phyloP scores from a whole-genome alignment of 2,329 filamentous ascomycete species.

The Chrysoporthe cubensis region DNA sequence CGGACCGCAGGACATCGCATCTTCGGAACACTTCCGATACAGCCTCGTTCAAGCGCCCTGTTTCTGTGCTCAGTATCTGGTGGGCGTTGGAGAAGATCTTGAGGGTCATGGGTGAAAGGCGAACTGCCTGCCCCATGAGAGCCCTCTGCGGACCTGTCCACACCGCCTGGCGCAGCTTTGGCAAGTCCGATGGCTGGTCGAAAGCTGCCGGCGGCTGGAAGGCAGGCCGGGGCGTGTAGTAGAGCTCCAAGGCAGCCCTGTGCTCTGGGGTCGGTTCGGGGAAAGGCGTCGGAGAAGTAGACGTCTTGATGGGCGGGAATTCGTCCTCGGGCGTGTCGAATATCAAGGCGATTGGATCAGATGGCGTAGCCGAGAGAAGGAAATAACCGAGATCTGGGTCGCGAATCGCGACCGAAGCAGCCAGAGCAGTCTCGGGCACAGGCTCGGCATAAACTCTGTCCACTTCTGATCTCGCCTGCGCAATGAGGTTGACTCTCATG shows the following conservation, averaged over 20 bases:
- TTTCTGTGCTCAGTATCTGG: conserved; percentile 71
- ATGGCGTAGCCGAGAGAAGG: conserved; percentile 61
- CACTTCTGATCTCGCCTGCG: conserved; percentile 58
- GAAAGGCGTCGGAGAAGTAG: conserved; percentile 45
- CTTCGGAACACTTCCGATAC: conserved; percentile 75
- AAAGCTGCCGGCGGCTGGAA: conserved; percentile 68
- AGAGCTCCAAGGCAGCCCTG: conserved; percentile 48
- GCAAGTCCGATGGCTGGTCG: conserved; percentile 41
- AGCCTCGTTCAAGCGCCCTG: conserved; percentile 67
- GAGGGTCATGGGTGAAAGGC: conserved; percentile 71
- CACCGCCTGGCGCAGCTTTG: conserved; percentile 55
- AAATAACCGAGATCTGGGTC: conserved; percentile 69
- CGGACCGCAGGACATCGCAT: conserved; percentile 68
- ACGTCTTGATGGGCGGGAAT: conserved; percentile 33
- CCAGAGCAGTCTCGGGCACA: conserved; percentile 53
- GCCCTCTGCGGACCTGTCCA: conserved; percentile 64
- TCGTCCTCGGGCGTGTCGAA: conserved; percentile 63
- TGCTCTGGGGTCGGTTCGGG: conserved; percentile 43
- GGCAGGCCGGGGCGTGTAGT: conserved; percentile 66
- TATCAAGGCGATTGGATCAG: conserved; percentile 60
- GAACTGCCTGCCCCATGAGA: conserved; percentile 68
- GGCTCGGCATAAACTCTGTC: conserved; percentile 62
- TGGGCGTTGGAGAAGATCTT: conserved; percentile 75
- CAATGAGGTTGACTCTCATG: conserved; percentile 64
- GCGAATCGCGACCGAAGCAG: conserved; percentile 57